Base-by-base conservation (phyloP, 768 basidiomycete species). In the Piloderma croceum region DNA sequence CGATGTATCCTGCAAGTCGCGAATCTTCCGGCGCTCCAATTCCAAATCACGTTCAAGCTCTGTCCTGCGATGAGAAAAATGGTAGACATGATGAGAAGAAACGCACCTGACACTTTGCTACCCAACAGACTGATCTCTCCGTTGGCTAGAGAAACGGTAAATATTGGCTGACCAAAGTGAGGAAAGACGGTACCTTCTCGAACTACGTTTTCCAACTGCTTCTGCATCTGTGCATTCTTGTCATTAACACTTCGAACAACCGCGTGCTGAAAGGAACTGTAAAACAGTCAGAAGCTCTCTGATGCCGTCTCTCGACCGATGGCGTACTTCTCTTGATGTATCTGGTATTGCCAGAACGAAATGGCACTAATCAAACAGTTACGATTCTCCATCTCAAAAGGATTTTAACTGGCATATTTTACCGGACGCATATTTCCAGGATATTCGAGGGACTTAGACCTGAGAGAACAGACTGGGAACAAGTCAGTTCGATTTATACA, bases 341-440 rank as follows among this genome's bases (percentile, higher is more conserved):
- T 75, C 53, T 91, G 89, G 58, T 91, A 91, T 58, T 89, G 85
- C 89, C 89, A 91, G 58, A 91, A 91, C 3, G 88, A 85, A 42
- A 90, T 74, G 4, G 89, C 86, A 17, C 87, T 88, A 23, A 36
- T 45, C 46, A 34, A 12, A 15, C 38, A 22, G 12, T 23, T 36
- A 43, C 33, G 17, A 32, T 13, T n/a, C n/a, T n/a, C 12, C 12
- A 4, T 13, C 22, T 31, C 34, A 20, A 15, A 36, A 24, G 19
- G 17, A 18, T 56, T 65, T n/a, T 41, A 81, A 83, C 89, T 77
- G 54, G 77, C 81, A 58, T 84, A 89, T 34, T 65, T 15, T 40
- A 81, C 84, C 89, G 78, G 54, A 77, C 81, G 58, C 85, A 89
- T 34, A 90, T 87, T 53, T 91, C 89, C 38, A 90, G 61, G 39